These are phyloP conservation scores for Beauveria australis DNA, from an alignment of 2,329 filamentous ascomycete genomes.

Conservation along the genomic window DNA sequence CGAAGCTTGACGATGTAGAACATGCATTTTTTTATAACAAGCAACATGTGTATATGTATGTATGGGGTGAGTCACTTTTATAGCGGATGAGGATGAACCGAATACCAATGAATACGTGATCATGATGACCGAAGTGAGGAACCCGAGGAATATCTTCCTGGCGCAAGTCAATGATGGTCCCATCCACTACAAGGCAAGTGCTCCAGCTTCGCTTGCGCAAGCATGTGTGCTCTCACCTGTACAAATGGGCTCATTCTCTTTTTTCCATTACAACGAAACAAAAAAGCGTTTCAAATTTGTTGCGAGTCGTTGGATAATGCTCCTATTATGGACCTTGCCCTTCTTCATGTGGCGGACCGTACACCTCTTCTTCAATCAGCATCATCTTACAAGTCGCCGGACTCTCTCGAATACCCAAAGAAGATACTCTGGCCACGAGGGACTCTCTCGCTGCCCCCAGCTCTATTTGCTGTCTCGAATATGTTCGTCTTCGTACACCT, in stretches of 20 bases:
- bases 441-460: neutral
- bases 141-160: neutral
- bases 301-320: neutral
- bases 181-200: neutral
- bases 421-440: neutral
- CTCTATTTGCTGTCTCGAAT: neutral
- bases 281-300: neutral
- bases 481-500: neutral
- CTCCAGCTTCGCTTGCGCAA: neutral
- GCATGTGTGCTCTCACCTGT: neutral
- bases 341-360: neutral
- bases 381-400: neutral
- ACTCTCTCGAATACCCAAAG: neutral
- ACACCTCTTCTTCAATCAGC: neutral
- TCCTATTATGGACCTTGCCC: neutral
- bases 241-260: neutral
- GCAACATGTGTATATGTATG: constrained; percentile 1
- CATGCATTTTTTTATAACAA: neutral
- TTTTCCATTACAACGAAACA: neutral
- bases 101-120: constrained; percentile 3
- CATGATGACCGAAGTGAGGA: neutral
- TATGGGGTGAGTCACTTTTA: neutral
- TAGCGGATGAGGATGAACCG: neutral
- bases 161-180: neutral
- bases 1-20: neutral